These are phyloP conservation scores for Tephrocybe rancida DNA, from an alignment of 768 basidiomycete genomes.

Conservation along the genomic window DNA sequence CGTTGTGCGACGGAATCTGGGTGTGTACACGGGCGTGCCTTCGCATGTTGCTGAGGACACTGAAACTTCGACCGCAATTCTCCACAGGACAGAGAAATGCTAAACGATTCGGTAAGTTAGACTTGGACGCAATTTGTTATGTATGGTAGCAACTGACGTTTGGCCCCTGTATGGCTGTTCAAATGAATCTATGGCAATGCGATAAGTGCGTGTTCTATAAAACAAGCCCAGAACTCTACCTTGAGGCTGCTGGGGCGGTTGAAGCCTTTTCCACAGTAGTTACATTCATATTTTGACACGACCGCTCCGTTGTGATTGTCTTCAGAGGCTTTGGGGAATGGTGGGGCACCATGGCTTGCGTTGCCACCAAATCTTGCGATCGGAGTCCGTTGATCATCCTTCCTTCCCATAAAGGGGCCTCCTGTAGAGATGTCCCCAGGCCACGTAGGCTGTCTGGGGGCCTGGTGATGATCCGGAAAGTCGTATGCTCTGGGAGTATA, in stretches of 20 bases:
- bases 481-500: background rate
- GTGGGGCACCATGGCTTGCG: background rate
- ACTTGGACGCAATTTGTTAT: conserved; percentile 2
- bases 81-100: conserved; percentile 77
- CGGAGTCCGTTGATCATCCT: conserved; percentile 20
- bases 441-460: conserved; percentile 1
- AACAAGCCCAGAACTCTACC: conserved; percentile 39
- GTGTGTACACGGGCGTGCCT: conserved; percentile 78
- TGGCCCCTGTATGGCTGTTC: conserved; percentile 85
- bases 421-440: conserved; percentile 11
- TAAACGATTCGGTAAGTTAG: conserved; percentile 29
- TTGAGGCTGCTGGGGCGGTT: conserved; percentile 83
- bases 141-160: conserved; percentile 56
- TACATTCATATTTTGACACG: conserved; percentile 69
- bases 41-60: conserved; percentile 89
- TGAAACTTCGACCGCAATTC: conserved; percentile 80
- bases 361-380: conserved; percentile 8
- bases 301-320: conserved; percentile 26
- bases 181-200: conserved; percentile 64
- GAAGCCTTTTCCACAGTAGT: conserved; percentile 80
- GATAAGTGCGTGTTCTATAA: conserved; percentile 13
- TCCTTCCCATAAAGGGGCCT: background rate
- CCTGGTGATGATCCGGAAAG: background rate
- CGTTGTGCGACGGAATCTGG: conserved; percentile 30
- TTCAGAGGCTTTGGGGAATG: conserved; percentile 3